A percentile compares a stretch with the other conserved stretches of the same genome.
Conservation (phyloP, 768 basidiomycete species). For the Tricholoma hemisulphureum region DNA sequence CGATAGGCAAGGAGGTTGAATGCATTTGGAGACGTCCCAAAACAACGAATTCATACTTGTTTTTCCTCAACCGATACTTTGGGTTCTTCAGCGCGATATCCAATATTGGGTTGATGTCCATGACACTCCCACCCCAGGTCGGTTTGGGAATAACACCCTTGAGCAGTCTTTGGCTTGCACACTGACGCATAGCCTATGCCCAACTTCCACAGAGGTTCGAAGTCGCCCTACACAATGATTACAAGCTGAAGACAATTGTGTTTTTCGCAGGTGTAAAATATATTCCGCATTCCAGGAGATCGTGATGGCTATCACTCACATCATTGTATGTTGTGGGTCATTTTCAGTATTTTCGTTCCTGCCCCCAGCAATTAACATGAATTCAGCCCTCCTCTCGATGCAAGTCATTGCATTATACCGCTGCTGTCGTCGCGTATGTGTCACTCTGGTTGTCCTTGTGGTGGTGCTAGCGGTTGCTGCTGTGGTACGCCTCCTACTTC, state of each 20-base stretch:
- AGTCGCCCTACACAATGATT: neutral
- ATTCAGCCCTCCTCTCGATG: neutral
- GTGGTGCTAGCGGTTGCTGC: neutral
- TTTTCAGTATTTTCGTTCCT: neutral
- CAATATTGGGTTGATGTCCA: conserved; percentile 5
- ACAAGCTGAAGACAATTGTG: neutral
- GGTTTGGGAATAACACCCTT: neutral
- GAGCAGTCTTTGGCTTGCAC: neutral
- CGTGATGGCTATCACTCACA: neutral
- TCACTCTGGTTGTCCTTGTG: neutral
- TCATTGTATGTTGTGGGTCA: conserved; percentile 1
- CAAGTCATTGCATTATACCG: neutral
- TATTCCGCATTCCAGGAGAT: neutral
- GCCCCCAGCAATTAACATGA: neutral
- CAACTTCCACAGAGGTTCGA: neutral
- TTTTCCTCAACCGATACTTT: conserved; percentile 49
- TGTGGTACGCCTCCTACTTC: neutral
- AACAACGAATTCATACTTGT: conserved; percentile 34
- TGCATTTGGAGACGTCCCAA: conserved; percentile 42
- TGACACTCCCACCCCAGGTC: neutral
- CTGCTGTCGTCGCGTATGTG: neutral
- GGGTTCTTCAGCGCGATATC: conserved; percentile 35
- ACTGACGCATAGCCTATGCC: neutral
- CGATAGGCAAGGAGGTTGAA: conserved; percentile 34
- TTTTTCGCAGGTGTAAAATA: neutral